Evolutionary conservation across 306 rosid species (phyloP), one percentile per base, ranked within the genome.

Genomic region (Neltuma alba): DNA sequence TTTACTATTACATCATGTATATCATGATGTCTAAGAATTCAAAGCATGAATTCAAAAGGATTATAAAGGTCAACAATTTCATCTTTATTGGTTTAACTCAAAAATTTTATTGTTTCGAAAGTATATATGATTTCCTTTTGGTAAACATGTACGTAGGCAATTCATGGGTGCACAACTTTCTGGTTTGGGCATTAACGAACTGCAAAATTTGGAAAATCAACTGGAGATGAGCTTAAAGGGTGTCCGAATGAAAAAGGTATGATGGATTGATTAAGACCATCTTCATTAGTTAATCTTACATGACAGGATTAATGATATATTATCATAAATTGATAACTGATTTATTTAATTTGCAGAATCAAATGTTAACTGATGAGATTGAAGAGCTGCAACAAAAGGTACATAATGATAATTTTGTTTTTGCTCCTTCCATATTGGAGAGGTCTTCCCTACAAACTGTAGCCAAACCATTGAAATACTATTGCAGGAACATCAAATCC

Each of bases 81-180:
- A 37, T 37, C 6, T 37, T 6, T 37, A 37, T 37, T 7, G 0
- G 9, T 37, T 37, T 37, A 37, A 7, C 9, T 37, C 41, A 37
- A 6, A 37, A 37, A 37, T 37, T 7, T 6, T 37, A 37, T 7
- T 37, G 41, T 6, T 37, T 37, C 10, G 41, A 33, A 0, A 37
- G 41, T 37, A 37, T 37, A 37, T 6, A 37, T 37, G 41, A 37
- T 40, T 40, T 9, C 44, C 44, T 9, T 40, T 40, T 40, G 44
- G 13, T 9, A 40, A 40, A 40, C 36, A 62, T 81, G 84, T 88
- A 94, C 97, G 78, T 88, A 94, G 99, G 78, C 91, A 91, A 85
- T 28, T 92, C 58, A 87, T 82, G 97, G 99, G 98, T 8, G 86
- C 92, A 85, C 90, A 89, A 78, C 90, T 91, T 64, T 91, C 89